These are phyloP conservation scores for Acanthamoeba culbertsoni DNA, from an alignment of 208 protist genomes.

Conservation along the genomic window DNA sequence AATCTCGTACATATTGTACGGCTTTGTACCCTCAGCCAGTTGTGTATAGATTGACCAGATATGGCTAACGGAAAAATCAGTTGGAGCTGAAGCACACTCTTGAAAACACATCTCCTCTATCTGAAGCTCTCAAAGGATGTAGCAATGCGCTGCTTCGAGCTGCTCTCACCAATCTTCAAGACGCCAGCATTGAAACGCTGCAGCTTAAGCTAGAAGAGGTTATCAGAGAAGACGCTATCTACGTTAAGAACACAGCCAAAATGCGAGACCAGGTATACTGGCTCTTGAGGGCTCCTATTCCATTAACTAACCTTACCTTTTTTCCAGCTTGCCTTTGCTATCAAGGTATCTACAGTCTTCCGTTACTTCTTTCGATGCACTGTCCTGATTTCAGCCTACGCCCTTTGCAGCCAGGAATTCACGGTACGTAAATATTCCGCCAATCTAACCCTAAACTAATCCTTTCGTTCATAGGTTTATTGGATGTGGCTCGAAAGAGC, in stretches of 20 bases:
- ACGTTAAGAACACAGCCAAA: background rate
- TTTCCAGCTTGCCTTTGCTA: conserved; percentile 4
- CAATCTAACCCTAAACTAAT: background rate
- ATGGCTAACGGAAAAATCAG: background rate
- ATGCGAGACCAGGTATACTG: conserved; percentile 37
- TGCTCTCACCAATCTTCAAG: background rate
- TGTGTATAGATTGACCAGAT: no score
- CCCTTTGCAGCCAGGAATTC: conserved; percentile 40
- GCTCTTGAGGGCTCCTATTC: no score
- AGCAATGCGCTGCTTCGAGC: background rate
- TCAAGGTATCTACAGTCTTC: background rate
- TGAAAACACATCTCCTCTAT: background rate
- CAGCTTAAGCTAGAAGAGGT: background rate
- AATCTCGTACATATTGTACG: conserved; percentile 1
- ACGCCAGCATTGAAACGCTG: background rate
- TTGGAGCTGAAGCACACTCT: conserved; percentile 57
- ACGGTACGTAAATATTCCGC: background rate
- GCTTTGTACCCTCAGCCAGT: no score
- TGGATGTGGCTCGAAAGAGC: conserved; percentile 54
- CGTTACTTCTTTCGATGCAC: background rate
- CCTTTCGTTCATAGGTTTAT: background rate
- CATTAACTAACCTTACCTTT: background rate
- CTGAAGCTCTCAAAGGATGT: conserved; percentile 8
- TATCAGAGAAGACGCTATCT: background rate
- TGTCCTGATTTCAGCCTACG: background rate